A percentile compares a stretch with the other conserved stretches of the same genome.
These are phyloP conservation scores for Aspergillus bridgeri DNA, from an alignment of 495 filamentous ascomycete species.

Conservation along the genomic window DNA sequence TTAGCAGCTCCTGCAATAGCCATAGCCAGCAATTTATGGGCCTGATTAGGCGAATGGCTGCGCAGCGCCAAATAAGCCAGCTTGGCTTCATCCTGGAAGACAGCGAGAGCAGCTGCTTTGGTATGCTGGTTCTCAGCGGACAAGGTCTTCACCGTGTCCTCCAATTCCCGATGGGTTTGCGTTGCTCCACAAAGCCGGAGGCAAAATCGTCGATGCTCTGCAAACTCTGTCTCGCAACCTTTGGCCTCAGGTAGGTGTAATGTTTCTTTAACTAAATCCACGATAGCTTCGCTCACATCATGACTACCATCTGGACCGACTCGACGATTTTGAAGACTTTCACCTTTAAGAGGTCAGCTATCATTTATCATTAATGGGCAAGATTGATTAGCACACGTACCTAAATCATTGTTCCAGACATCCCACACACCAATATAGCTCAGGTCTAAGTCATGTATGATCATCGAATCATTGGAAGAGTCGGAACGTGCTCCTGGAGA, in stretches of 20 bases:
- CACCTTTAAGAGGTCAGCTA: conserved; percentile 25
- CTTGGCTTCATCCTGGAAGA: conserved; percentile 68
- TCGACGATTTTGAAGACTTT: conserved; percentile 30
- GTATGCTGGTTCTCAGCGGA: conserved; percentile 64
- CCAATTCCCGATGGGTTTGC: conserved; percentile 57
- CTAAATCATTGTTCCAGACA: conserved; percentile 75
- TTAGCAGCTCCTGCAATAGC: conserved; percentile 54
- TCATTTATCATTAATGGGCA: not conserved
- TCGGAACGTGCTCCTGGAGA: conserved; percentile 58
- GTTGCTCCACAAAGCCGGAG: conserved; percentile 75
- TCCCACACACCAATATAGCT: conserved; percentile 79
- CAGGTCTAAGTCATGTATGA: conserved; percentile 69
- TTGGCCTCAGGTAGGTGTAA: conserved; percentile 46
- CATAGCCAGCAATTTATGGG: conserved; percentile 51
- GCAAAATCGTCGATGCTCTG: conserved; percentile 73
- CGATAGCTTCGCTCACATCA: conserved; percentile 48
- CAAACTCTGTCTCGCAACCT: conserved; percentile 57
- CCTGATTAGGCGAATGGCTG: conserved; percentile 40
- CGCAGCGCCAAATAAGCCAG: conserved; percentile 46
- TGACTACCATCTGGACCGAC: conserved; percentile 23
- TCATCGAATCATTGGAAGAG: conserved; percentile 68
- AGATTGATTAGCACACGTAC: conserved; percentile 33
- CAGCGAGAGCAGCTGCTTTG: conserved; percentile 72
- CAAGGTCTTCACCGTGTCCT: conserved; percentile 58
- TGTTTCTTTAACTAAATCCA: conserved; percentile 43